A percentile compares a stretch with the other conserved stretches of the same genome.
These are phyloP conservation scores for Pilaira anomala DNA, from an alignment of 192 early-diverging fungal genomes.

Conservation along the genomic window DNA sequence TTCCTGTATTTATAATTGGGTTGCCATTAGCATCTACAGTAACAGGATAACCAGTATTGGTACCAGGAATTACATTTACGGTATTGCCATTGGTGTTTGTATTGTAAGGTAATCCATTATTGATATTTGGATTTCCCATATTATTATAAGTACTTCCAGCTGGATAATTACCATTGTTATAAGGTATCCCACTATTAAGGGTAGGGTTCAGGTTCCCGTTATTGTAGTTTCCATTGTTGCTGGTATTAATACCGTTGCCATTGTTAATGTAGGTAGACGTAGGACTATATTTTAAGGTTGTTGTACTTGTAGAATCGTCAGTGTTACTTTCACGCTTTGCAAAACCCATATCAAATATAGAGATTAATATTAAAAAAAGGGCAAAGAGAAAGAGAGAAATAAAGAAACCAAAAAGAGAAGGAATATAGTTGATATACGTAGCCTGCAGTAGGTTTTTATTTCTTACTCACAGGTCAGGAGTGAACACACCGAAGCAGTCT, in stretches of 20 bases:
- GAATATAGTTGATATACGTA: neutral
- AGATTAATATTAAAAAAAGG: neutral
- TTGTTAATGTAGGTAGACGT: neutral
- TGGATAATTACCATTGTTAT: neutral
- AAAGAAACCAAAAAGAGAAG: too few species aligned
- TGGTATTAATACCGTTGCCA: neutral
- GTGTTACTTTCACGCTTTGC: constrained; percentile 1
- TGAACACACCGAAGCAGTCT: constrained; percentile 1
- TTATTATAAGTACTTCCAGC: neutral
- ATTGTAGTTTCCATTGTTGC: neutral
- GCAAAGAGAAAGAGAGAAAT: neutral
- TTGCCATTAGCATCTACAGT: too few species aligned
- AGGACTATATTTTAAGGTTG: neutral
- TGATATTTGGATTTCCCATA: neutral
- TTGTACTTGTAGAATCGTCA: neutral
- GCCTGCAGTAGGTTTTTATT: neutral
- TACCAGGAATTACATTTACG: neutral
- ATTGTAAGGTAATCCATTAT: neutral
- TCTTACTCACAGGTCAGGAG: constrained; percentile 3
- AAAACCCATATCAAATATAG: neutral
- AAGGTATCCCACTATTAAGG: neutral
- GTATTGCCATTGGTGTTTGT: neutral
- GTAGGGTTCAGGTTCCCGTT: neutral
- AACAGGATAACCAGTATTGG: neutral
- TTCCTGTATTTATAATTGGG: too few species aligned